Evolutionary conservation across 495 filamentous ascomycete species (phyloP).

Genomic region (Xylaria bambusicola): DNA sequence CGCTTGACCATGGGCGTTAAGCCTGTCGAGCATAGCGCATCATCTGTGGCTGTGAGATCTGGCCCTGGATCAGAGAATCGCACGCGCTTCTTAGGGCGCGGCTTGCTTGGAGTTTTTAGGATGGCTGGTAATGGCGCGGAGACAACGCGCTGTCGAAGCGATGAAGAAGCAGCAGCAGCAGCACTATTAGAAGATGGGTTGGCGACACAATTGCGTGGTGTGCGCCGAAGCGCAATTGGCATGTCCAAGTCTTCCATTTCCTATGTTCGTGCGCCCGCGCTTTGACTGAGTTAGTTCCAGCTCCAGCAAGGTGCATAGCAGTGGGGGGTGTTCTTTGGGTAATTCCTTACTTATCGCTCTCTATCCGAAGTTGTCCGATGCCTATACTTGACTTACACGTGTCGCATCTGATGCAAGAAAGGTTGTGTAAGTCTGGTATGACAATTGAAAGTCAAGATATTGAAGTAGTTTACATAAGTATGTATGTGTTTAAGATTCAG

Average conservation of each 20-base stretch:
- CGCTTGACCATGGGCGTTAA: slow-evolving; percentile 68
- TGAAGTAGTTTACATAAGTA: too few relatives aligned
- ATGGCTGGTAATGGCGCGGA: slow-evolving; percentile 11
- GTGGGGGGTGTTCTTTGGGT: too few relatives aligned
- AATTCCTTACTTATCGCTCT: too few relatives aligned
- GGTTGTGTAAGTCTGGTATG: too few relatives aligned
- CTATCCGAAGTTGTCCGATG: too few relatives aligned
- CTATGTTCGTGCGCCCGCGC: background rate
- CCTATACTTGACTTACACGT: too few relatives aligned
- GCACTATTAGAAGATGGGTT: too few relatives aligned
- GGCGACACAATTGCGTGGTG: slow-evolving; percentile 18
- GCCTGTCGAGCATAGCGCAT: slow-evolving; percentile 56
- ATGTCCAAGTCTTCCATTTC: slow-evolving; percentile 15
- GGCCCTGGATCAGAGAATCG: slow-evolving; percentile 75
- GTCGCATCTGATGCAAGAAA: too few relatives aligned
- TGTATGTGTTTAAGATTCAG: too few relatives aligned
- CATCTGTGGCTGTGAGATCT: slow-evolving; percentile 24
- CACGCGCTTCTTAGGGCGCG: slow-evolving; percentile 59
- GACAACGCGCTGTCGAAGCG: slow-evolving; percentile 21
- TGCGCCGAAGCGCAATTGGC: slow-evolving; percentile 35
- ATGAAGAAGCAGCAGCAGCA: slow-evolving; percentile 10
- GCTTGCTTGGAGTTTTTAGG: slow-evolving; percentile 28
- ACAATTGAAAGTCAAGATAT: too few relatives aligned
- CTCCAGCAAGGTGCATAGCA: background rate
- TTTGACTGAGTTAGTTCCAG: background rate